Conservation (phyloP, 768 basidiomycete genomes). For the Mycena filopes region DNA sequence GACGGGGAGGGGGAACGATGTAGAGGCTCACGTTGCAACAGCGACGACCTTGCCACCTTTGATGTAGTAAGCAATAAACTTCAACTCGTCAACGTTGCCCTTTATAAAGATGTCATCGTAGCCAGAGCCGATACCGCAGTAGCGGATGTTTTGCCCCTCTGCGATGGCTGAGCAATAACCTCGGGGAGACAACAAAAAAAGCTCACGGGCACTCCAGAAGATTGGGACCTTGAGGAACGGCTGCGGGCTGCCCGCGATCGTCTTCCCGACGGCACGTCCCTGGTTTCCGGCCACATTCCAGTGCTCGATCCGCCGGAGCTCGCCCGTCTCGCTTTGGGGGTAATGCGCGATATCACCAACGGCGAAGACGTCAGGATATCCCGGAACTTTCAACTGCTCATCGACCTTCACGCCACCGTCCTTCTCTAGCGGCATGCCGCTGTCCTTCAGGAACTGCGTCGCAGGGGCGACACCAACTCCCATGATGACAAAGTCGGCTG, state of each 20-base stretch:
- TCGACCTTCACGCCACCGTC: slow-evolving; percentile 85
- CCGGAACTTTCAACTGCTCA: slow-evolving; percentile 70
- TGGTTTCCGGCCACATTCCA: slow-evolving; percentile 94
- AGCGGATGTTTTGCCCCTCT: slow-evolving; percentile 90
- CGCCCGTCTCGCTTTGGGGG: slow-evolving; percentile 66
- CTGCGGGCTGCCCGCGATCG: slow-evolving; percentile 70
- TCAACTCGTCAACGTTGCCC: slow-evolving; percentile 80
- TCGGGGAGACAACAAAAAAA: slow-evolving; percentile 28
- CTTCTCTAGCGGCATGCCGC: slow-evolving; percentile 74
- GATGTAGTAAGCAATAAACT: slow-evolving; percentile 88
- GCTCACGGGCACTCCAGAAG: slow-evolving; percentile 90
- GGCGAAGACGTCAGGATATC: slow-evolving; percentile 69
- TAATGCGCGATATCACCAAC: slow-evolving; percentile 88
- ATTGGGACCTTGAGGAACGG: slow-evolving; percentile 85
- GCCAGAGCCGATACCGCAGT: slow-evolving; percentile 77
- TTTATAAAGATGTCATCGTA: slow-evolving; percentile 85
- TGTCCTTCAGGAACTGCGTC: slow-evolving; percentile 81
- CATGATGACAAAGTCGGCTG: slow-evolving; percentile 84
- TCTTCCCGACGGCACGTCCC: slow-evolving; percentile 84
- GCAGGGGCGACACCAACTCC: slow-evolving; percentile 89
- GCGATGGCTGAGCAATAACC: slow-evolving; percentile 14
- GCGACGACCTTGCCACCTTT: slow-evolving; percentile 73
- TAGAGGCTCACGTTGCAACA: slow-evolving; percentile 61
- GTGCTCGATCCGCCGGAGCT: slow-evolving; percentile 79
- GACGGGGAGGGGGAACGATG: not conserved